phyloP scores from a whole-genome alignment of 2,329 filamentous ascomycete species.

The Fusarium irregulare region DNA sequence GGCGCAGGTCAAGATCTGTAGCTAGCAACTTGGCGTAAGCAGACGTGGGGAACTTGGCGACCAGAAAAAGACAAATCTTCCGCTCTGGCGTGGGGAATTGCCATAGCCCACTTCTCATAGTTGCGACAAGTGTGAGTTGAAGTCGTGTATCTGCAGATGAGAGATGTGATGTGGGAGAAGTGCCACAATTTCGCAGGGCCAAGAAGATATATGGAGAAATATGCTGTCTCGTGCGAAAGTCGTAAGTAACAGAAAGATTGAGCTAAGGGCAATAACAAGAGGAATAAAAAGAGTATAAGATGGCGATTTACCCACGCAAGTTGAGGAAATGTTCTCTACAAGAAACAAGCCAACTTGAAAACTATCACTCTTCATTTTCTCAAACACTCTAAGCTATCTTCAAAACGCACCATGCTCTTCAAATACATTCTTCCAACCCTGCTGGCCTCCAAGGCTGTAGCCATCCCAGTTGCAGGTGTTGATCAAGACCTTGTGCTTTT shows the following conservation, averaged over 20 bases:
- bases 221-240: fast-evolving
- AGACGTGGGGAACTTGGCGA: neutral
- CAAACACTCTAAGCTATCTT: neutral
- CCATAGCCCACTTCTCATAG: too few species aligned
- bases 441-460: neutral
- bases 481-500: neutral
- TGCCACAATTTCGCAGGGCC: too few species aligned
- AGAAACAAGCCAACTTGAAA: neutral
- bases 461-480: neutral
- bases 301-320: too few species aligned
- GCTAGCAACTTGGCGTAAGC: neutral
- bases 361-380: fast-evolving
- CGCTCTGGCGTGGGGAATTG: too few species aligned
- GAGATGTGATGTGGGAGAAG: too few species aligned
- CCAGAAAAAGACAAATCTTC: neutral
- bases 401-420: neutral
- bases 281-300: too few species aligned
- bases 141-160: too few species aligned
- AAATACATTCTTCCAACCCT: neutral
- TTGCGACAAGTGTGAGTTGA: too few species aligned
- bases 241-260: too few species aligned
- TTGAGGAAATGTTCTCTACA: neutral
- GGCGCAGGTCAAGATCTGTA: neutral
- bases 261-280: too few species aligned
- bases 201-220: too few species aligned